Base-by-base conservation (phyloP, 2,329 filamentous ascomycete species). In the Colletotrichum godetiae region DNA sequence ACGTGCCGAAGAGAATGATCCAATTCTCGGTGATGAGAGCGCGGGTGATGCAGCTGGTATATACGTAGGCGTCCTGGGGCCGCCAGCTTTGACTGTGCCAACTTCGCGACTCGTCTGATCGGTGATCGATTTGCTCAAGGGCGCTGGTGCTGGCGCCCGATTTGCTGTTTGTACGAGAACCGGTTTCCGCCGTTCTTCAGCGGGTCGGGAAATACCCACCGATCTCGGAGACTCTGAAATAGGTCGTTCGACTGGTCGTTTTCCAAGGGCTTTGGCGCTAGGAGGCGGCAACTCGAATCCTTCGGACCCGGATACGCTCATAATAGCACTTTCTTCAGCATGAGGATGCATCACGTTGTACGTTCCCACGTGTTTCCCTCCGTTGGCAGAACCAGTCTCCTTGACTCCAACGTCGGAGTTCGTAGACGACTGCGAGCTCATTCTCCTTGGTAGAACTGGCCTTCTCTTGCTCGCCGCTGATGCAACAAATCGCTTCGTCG, bases 211-310 rank as follows among this genome's bases (percentile, higher is more conserved):
- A 4, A 62, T 62, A 29, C 58, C 72, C 52, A 74, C 19, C 33
- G 31, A 63, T 10, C 55, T 72, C 4, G 57, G 15, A 13, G 61
- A 52, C 35, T 72, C 68, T 12, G 59, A 27, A 19, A 55, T 29
- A 4, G 68, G 15, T 49, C 63, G 62, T 10, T 46, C 76, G 5
- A 76, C 82, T 11, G 86, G 86, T 60, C 83, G 85, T 74, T 90
- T 90, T 3, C 87, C 88, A 12, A 84, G 82, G 27, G 86, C 84
- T 76, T 88, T 89, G 19, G 83, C 81, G 74, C 85, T 88, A 2
- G 69, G 73, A 19, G 64, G 67, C 8, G 67, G 67, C 8, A 64
- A 58, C 15, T 67, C 53, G 22, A 52, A 53, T n/a, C 15, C 61
- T 46, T 67, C 56, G 5, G 74, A 69, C 10, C 67, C 71, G 27